Evolutionary conservation across 306 rosid species (phyloP), one percentile per base, ranked within the genome.

Genomic region (Ochetophila trinervis): DNA sequence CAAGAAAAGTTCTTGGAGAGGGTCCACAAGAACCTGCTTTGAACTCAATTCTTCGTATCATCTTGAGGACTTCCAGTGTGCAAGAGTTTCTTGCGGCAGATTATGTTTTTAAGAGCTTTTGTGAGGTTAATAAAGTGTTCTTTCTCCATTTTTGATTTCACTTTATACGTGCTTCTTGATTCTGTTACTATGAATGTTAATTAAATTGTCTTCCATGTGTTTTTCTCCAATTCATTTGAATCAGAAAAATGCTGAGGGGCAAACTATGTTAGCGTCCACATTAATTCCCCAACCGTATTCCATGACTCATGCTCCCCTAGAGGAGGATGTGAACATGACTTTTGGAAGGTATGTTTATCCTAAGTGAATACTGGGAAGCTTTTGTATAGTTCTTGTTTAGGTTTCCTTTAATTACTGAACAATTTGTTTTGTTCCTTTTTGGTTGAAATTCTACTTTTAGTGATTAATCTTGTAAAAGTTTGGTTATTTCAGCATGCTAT

Each of bases 21-120:
- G 88, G 84, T 60, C 87, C 80, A 21, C 92, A 87, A 73, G 98
- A 91, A 77, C 86, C 89, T 83, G 95, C 96, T 76, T 63, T 91
- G 63, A 91, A 91, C 71, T 87, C 98, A 57, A 77, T 89, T 72
- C 87, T 91, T 47, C 75, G 98, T 65, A 85, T 91, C 68, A 83
- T 87, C 69, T 77, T 91, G 88, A 83, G 96, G 71, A 80, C 98
- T 27, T 89, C 98, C 52, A 91, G 90, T 77, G 60, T 74, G 56
- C 90, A 88, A 72, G 98, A 91, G 75, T 89, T 87, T 78, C 76
- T 83, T 78, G 90, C 98, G 11, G 95, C 96, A 52, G 96, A 91
- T 82, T 85, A 83, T 71, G 80, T 91, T 77, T 91, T 91, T 62
- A 89, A 85, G 74, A 61, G 79, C 84, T 91, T 91, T 70, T 91